Evolutionary conservation across 768 basidiomycete species (phyloP).

Genomic region (Tylopilus cervinicoccineus): DNA sequence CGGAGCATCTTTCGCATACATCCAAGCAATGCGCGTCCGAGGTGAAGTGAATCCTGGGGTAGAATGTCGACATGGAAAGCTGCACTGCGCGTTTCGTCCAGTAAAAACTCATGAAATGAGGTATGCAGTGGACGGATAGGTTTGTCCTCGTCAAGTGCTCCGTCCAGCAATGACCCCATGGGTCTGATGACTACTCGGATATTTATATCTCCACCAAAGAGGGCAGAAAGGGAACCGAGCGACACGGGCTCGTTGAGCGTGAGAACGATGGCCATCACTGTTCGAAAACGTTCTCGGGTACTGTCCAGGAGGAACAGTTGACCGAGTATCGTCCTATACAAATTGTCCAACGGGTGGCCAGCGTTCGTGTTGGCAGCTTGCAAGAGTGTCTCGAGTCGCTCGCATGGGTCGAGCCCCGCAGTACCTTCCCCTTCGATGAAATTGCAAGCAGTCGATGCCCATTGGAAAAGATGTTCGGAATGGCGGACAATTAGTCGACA

Average conservation of each 20-base stretch:
- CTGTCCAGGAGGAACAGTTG: neutral
- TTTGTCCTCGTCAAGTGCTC: neutral
- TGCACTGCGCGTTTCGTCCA: neutral
- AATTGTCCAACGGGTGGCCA: neutral
- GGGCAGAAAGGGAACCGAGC: neutral
- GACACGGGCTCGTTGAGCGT: neutral
- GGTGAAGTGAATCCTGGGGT: neutral
- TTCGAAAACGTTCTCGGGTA: neutral
- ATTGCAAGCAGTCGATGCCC: conserved; percentile 3
- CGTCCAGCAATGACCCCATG: neutral
- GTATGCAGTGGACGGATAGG: neutral
- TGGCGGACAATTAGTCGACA: neutral
- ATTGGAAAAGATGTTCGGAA: conserved; percentile 19
- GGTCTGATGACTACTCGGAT: neutral
- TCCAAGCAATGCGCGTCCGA: neutral
- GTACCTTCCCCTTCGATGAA: conserved; percentile 4
- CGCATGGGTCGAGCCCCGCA: neutral
- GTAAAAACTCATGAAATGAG: neutral
- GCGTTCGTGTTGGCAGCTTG: no score
- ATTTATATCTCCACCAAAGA: neutral
- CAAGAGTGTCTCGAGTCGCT: neutral
- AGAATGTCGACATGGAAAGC: neutral
- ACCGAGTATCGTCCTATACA: neutral
- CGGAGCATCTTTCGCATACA: neutral
- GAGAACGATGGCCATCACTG: conserved; percentile 1